Base-by-base conservation (phyloP, 1,284 basidiomycete genomes). In the Puccinia novopanici region DNA sequence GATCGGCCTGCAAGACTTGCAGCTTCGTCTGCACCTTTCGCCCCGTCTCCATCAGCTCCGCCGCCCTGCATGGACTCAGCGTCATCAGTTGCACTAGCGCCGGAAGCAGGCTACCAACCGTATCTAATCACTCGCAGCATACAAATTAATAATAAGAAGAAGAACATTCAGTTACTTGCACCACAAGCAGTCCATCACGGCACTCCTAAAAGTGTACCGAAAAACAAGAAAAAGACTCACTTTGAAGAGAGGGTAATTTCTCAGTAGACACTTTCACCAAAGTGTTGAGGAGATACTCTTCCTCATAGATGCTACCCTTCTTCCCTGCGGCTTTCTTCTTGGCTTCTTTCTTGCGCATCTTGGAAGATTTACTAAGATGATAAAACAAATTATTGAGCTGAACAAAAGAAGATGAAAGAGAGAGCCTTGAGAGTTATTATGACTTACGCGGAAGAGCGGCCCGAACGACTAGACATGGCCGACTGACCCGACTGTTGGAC, bases 251-350 rank as follows among this genome's bases (percentile, higher is more conserved):
- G 8, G 78, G 65, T 4, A 86, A 81, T 22, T 84, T 82, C 2
- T 83, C 83, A 10, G 86, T 87, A 10, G 91, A 89, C 6, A 98
- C 88, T 84, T 96, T 93, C 0, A 89, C 89, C 71, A 98, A 86
- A 4, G 92, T 94, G 67, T 89, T 91, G 67, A 98, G 89, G 5
- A 99, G 89, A 84, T 99, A 99, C 84, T 95, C 93, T 87, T 98
- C 95, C 86, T 99, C 97, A 84, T 97, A 95, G 0, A 97, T 91
- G 0, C 94, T 97, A 0, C 97, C 97, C 86, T 97, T 98, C 81
- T 92, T 88, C 0, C 97, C 96, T 0, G 92, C 92, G 6, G 91
- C 92, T 24, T 92, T 89, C 85, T 95, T 96, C 79, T 93, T 89
- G 82, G 93, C 92, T 84, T 91, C 89, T 85, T 95, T 94, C 55